A percentile compares a stretch with the other conserved stretches of the same genome.
phyloP scores from a whole-genome alignment of 257 asterid genomes.

The Eustoma russellianum region DNA sequence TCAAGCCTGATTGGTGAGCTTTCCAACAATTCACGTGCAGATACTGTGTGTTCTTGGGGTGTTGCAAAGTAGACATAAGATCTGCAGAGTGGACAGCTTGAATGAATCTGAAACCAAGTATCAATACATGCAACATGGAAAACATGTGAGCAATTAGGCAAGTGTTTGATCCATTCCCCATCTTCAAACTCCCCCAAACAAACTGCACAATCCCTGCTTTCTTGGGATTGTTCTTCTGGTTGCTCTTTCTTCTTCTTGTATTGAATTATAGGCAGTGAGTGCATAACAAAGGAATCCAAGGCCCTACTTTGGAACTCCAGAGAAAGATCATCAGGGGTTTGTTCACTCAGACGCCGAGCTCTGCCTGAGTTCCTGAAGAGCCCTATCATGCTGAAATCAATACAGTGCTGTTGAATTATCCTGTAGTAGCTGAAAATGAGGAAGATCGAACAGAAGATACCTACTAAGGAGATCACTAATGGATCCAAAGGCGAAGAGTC shows the following conservation, averaged over 20 bases:
- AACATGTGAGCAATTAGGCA: slow-evolving; percentile 55
- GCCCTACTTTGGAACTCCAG: slow-evolving; percentile 47
- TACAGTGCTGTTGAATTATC: slow-evolving; percentile 30
- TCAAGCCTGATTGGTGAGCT: slow-evolving; percentile 2
- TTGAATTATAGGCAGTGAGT: slow-evolving; percentile 54
- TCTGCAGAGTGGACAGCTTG: slow-evolving; percentile 71
- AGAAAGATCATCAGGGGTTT: slow-evolving; percentile 31
- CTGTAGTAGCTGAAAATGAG: slow-evolving; percentile 36
- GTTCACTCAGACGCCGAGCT: slow-evolving; percentile 27
- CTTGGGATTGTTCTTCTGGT: slow-evolving; percentile 2
- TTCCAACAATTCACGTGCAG: slow-evolving; percentile 21
- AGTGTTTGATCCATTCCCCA: slow-evolving; percentile 53
- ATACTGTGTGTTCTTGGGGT: slow-evolving; percentile 12
- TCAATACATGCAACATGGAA: slow-evolving; percentile 71
- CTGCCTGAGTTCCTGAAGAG: slow-evolving; percentile 21
- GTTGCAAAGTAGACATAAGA: slow-evolving; percentile 16
- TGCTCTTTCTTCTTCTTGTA: slow-evolving; percentile 24
- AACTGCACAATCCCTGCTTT: slow-evolving; percentile 41
- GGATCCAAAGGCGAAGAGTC: slow-evolving; percentile 45
- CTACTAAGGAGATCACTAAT: slow-evolving; percentile 33
- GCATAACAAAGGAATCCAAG: slow-evolving; percentile 37
- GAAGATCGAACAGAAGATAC: slow-evolving; percentile 37
- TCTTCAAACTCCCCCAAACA: slow-evolving; percentile 68
- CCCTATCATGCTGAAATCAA: slow-evolving; percentile 5
- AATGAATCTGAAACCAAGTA: slow-evolving; percentile 71